Evolutionary conservation across 2,329 filamentous ascomycete species (phyloP).

Genomic region (Colletotrichum sp.): DNA sequence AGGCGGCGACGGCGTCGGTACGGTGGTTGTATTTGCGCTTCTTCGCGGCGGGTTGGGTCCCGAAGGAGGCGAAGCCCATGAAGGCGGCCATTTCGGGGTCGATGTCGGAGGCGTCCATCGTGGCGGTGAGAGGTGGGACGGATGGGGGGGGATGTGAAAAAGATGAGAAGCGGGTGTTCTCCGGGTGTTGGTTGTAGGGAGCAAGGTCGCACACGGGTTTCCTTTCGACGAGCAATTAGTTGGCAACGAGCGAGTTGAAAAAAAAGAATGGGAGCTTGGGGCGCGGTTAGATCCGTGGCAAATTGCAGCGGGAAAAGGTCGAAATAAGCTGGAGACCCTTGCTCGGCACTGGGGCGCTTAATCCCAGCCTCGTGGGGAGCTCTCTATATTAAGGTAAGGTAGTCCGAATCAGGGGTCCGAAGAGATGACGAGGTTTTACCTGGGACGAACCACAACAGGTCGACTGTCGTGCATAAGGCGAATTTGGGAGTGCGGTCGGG

Average conservation of each 20-base stretch:
- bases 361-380: conserved; percentile 8
- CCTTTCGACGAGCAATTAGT: neutral
- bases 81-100: conserved; percentile 61
- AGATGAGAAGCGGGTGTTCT: neutral
- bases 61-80: conserved; percentile 79
- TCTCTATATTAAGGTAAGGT: neutral
- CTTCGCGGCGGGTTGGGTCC: conserved; percentile 59
- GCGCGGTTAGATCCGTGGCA: neutral
- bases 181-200: neutral
- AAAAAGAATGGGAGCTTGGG: conserved; percentile 1
- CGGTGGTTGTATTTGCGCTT: conserved; percentile 71
- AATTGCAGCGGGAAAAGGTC: neutral
- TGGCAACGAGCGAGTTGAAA: neutral
- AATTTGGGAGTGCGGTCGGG: neutral
- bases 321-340: conserved; percentile 13
- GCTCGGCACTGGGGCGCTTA: conserved; percentile 6
- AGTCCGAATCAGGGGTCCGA: neutral
- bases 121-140: neutral
- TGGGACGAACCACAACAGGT: neutral
- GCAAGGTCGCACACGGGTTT: neutral
- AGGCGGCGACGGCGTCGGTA: conserved; percentile 54
- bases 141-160: neutral
- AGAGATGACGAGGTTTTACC: neutral
- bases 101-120: conserved; percentile 18
- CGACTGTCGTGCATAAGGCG: neutral